Base-by-base conservation (phyloP, 805 yeast genomes). In the Kodamaea kakaduensis region DNA sequence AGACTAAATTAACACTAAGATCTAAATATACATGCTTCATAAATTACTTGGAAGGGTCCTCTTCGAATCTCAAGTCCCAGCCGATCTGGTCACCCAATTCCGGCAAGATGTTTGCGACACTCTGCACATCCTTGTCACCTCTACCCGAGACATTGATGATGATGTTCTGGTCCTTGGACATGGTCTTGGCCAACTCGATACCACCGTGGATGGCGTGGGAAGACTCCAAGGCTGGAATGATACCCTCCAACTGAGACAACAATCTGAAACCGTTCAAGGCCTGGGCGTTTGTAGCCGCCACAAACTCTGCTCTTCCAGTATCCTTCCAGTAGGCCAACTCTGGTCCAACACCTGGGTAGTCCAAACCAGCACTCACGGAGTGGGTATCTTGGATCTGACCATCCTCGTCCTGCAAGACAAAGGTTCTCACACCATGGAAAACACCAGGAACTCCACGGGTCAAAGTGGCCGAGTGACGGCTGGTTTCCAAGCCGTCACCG, bases 321-420 rank as follows among this genome's bases (percentile, higher is more conserved):
- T 82, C 81, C 62, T 90, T 90, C 97, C 97, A 93, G 58, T 73
- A 77, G 2, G 97, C 94, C 48, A 93, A 73, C 65, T 93, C 97
- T 20, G 99, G 99, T 29, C 99, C 99, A 31, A 93, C 99, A 64
- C 97, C 99, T 17, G 99, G 99, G 59, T 93, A 93, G 64, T 93
- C 99, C 52, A 93, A 73, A 48, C 99, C 99, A 25, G 99, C 99
- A 45, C 96, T 86, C 24, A 93, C 94, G 15, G 97, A 90, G 60
- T 93, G 97, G 8, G 99, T 93, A 56, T 93, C 98, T 47, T 84
- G 94, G 41, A 93, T 86, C 68, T 93, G 99, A 35, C 99, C 99
- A 58, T 93, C 97, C 12, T 58, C 51, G 52, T 82, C 85, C 67
- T 93, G 98, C 56, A 93, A 73, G 23, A 93, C 94, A 51, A 82